Conservation (phyloP, 306 rosid species). For the Cicer bijugum region DNA sequence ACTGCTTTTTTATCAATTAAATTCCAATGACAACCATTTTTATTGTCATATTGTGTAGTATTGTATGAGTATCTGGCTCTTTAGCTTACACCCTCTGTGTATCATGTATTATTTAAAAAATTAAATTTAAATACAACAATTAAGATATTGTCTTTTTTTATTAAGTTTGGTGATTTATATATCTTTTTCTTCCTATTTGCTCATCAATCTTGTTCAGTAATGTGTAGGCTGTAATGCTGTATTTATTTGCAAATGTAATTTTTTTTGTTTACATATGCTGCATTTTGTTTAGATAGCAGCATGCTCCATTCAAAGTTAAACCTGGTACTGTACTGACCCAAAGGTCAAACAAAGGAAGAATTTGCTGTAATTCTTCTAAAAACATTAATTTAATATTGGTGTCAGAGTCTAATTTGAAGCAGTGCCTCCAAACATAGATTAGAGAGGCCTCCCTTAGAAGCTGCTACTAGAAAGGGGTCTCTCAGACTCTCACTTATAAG, state of each 20-base stretch:
- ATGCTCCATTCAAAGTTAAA: background rate
- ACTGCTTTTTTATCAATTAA: slow-evolving; percentile 2
- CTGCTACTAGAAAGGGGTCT: background rate
- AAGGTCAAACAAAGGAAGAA: background rate
- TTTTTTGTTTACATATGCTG: background rate
- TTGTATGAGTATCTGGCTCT: slow-evolving; percentile 37
- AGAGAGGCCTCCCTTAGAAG: background rate
- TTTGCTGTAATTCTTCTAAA: background rate
- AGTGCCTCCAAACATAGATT: background rate
- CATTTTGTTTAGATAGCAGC: slow-evolving; percentile 26
- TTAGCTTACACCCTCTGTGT: slow-evolving; percentile 5
- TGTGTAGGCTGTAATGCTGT: background rate
- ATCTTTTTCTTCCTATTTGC: background rate
- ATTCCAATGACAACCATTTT: background rate
- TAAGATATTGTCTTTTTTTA: too few species aligned
- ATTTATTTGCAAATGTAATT: background rate
- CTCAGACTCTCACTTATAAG: background rate
- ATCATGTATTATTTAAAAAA: slow-evolving; percentile 23
- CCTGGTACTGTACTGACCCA: background rate
- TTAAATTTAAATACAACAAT: background rate
- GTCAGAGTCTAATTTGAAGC: background rate
- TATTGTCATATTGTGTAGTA: slow-evolving; percentile 33
- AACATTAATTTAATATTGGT: background rate
- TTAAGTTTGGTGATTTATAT: background rate
- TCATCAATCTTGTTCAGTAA: background rate